These are phyloP conservation scores for Leccinum uliginosum DNA, from an alignment of 768 basidiomycete genomes.

Conservation along the genomic window DNA sequence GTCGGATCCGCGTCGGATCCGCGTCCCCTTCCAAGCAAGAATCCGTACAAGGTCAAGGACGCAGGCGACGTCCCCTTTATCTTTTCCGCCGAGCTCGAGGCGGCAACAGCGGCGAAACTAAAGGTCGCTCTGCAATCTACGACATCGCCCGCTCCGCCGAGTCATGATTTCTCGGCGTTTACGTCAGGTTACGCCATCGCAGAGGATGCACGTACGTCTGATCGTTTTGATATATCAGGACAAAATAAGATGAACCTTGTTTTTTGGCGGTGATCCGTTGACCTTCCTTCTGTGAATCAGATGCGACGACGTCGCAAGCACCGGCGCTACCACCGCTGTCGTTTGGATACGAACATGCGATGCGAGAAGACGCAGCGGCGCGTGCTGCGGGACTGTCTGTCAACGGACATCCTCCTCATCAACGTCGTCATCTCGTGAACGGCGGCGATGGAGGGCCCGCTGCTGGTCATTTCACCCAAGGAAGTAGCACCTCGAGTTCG, in stretches of 20 bases:
- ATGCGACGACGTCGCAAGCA: neutral
- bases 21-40: conserved; percentile 9
- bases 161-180: conserved; percentile 13
- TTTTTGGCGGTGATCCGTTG: neutral
- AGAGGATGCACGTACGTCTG: conserved; percentile 27
- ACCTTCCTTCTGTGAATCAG: neutral
- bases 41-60: conserved; percentile 22
- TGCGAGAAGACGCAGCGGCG: neutral
- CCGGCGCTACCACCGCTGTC: neutral
- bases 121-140: conserved; percentile 22
- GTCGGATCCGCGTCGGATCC: conserved; percentile 4
- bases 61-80: conserved; percentile 31
- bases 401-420: neutral
- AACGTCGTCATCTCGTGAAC: neutral
- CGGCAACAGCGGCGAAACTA: conserved; percentile 26
- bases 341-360: neutral
- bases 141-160: conserved; percentile 8
- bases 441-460: neutral
- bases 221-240: conserved; percentile 1
- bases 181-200: conserved; percentile 22
- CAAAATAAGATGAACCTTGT: neutral
- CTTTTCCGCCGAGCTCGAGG: conserved; percentile 29
- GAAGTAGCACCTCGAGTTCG: neutral
- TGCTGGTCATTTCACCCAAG: neutral
- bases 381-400: neutral